phyloP scores from a whole-genome alignment of 768 basidiomycete genomes.

The Tricholoma bakamatsutake region DNA sequence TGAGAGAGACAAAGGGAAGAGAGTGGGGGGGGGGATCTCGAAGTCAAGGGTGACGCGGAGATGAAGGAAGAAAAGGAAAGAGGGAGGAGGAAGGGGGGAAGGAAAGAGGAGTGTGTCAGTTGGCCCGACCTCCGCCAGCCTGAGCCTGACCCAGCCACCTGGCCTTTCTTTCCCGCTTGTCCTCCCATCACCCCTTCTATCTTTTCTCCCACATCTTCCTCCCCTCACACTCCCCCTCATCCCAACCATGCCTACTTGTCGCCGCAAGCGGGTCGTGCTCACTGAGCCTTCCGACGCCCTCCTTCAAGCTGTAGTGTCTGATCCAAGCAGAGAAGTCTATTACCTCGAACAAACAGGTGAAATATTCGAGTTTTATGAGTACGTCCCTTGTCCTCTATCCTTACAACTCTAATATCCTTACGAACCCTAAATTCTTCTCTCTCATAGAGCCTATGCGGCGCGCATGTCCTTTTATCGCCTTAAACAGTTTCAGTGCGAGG shows the following conservation, averaged over 20 bases:
- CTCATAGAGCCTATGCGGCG: constrained; percentile 66
- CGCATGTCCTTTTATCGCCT: constrained; percentile 93
- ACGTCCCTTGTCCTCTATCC: constrained; percentile 31
- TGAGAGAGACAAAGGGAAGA: not conserved
- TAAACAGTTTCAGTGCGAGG: constrained; percentile 96
- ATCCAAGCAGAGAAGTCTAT: constrained; percentile 75
- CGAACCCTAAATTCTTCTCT: constrained; percentile 6
- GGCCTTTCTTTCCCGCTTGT: constrained; percentile 52
- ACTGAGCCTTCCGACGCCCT: constrained; percentile 72
- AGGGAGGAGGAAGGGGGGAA: constrained; percentile 8
- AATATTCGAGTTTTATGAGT: constrained; percentile 97
- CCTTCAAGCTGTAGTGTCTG: constrained; percentile 55
- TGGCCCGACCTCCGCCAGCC: constrained; percentile 46
- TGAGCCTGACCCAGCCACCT: constrained; percentile 34
- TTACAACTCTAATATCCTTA: not conserved
- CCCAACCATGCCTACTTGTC: constrained; percentile 73
- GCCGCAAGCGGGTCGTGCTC: constrained; percentile 86
- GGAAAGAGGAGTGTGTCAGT: constrained; percentile 21
- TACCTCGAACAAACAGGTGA: constrained; percentile 94
- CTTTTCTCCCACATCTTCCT: constrained; percentile 23
- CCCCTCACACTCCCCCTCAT: constrained; percentile 17
- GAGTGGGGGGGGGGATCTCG: not conserved
- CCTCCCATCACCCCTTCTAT: constrained; percentile 44
- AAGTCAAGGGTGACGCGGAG: not conserved
- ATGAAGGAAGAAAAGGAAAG: constrained; percentile 10